phyloP scores from a whole-genome alignment of 2,329 filamentous ascomycete species.

The Nakataea oryzae region DNA sequence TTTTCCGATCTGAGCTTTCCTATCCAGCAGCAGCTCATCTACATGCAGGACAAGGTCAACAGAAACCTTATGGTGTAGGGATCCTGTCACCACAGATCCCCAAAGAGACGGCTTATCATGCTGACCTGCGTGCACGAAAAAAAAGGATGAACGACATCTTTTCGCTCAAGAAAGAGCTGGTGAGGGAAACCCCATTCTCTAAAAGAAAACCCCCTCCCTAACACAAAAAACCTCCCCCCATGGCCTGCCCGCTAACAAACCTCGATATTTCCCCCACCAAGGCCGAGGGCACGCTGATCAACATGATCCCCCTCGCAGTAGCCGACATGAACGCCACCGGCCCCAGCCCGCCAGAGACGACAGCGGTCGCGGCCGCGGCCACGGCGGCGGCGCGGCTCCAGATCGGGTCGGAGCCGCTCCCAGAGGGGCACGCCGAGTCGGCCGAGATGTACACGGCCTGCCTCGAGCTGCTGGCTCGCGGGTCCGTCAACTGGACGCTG shows the following conservation, averaged over 20 bases:
- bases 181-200: neutral
- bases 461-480: neutral
- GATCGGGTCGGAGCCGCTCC: neutral
- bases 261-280: neutral
- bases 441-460: neutral
- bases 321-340: neutral
- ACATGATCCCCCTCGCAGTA: neutral
- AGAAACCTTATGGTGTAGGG: slow-evolving; percentile 8
- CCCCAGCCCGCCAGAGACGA: too few relatives aligned
- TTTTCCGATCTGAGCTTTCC: slow-evolving; percentile 3
- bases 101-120: neutral
- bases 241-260: too few relatives aligned
- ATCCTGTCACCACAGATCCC: neutral
- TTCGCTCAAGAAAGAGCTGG: slow-evolving; percentile 12
- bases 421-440: neutral
- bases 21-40: slow-evolving; percentile 1
- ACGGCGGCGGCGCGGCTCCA: neutral
- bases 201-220: too few relatives aligned
- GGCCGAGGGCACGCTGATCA: neutral
- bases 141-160: slow-evolving; percentile 11
- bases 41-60: slow-evolving; percentile 6
- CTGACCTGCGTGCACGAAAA: neutral
- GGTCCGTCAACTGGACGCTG: slow-evolving; percentile 9
- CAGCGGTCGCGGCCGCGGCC: neutral
- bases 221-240: too few relatives aligned